A percentile compares a stretch with the other conserved stretches of the same genome.
phyloP scores from a whole-genome alignment of 83 land plant genomes.

The Picea engelmannii region DNA sequence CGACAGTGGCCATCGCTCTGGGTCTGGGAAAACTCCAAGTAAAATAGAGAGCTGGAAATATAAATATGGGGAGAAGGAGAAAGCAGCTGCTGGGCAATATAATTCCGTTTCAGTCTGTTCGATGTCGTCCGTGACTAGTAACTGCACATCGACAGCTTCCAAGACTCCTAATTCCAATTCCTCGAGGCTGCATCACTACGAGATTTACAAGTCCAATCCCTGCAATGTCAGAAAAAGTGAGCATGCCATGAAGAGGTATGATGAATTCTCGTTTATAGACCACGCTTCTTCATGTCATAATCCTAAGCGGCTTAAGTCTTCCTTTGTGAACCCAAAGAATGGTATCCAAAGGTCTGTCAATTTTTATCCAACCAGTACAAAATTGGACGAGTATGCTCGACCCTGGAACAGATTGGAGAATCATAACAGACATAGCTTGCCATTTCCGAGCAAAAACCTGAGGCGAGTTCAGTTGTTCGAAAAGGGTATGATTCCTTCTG shows the following conservation, averaged over 20 bases:
- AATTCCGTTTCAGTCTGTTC: no score
- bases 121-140: no score
- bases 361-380: conserved; percentile 48
- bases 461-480: neutral
- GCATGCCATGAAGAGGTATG: neutral
- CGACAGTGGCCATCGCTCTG: neutral
- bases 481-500: conserved; percentile 20
- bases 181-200: conserved; percentile 33
- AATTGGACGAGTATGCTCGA: conserved; percentile 34
- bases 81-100: conserved; percentile 35
- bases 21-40: neutral
- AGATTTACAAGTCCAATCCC: neutral
- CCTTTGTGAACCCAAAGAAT: neutral
- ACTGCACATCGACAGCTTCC: no score
- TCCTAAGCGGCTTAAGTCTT: neutral
- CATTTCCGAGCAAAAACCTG: neutral
- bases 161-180: conserved; percentile 27
- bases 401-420: conserved; percentile 23
- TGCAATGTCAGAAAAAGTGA: neutral
- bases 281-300: neutral
- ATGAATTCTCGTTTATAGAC: no score
- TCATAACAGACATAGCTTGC: neutral
- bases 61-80: neutral
- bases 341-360: conserved; percentile 27
- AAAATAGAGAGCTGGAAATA: neutral